Conservation (phyloP, 805 yeast species). For the Candida arabinofermentans region DNA sequence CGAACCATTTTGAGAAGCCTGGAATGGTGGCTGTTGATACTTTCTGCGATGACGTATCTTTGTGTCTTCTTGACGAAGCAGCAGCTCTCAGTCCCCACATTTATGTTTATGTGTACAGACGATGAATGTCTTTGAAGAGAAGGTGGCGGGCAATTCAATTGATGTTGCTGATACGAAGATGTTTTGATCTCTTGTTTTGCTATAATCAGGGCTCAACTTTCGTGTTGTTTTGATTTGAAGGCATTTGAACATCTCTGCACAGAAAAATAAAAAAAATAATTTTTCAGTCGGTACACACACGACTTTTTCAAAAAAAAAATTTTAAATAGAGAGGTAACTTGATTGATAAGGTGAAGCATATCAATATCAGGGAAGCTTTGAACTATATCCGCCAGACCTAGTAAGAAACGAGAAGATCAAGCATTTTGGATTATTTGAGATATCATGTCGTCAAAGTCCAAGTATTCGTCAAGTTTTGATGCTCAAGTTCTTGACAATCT, state of each 20-base stretch:
- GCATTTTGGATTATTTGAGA: no score
- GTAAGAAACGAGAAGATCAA: no score
- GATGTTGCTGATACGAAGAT: background rate
- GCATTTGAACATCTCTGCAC: background rate
- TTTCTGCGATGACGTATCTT: slow-evolving; percentile 5
- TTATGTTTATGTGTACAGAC: background rate
- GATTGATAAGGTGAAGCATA: no score
- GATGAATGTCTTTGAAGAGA: background rate
- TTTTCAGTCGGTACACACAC: background rate
- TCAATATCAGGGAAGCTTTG: no score
- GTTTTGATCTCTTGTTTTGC: background rate
- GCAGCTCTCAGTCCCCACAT: slow-evolving; percentile 31
- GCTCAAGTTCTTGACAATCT: slow-evolving; percentile 13
- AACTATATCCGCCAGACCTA: no score
- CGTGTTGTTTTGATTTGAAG: slow-evolving; percentile 18
- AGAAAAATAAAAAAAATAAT: no score
- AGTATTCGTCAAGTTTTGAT: slow-evolving; percentile 20
- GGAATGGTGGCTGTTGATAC: slow-evolving; percentile 20
- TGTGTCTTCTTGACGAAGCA: slow-evolving; percentile 12
- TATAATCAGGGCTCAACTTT: slow-evolving; percentile 4
- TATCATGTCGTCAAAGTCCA: slow-evolving; percentile 10
- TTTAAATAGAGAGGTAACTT: no score
- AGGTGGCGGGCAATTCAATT: no score
- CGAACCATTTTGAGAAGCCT: slow-evolving; percentile 33
- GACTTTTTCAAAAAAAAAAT: no score